A percentile compares a stretch with the other conserved stretches of the same genome.
Conservation (phyloP, 2,329 filamentous ascomycete species). For the Trichoderma sp. region DNA sequence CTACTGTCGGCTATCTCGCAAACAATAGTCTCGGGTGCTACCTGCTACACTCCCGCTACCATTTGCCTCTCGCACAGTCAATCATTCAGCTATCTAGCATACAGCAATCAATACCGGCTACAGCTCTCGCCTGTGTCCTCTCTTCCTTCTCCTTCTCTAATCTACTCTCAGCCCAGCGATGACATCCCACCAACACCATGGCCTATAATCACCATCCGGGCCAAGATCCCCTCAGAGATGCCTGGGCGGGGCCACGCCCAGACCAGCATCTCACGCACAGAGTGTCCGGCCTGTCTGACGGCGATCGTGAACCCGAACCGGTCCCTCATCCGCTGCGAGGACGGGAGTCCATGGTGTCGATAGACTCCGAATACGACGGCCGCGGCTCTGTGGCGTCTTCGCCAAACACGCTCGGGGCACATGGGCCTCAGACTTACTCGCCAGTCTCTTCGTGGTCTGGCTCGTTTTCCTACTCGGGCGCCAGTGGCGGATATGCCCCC, state of each 20-base stretch:
- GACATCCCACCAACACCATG: conserved; percentile 33
- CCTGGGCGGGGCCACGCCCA: conserved; percentile 26
- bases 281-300: conserved; percentile 40
- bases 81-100: neutral
- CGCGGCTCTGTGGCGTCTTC: conserved; percentile 25
- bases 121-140: neutral
- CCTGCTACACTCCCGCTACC: neutral
- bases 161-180: conserved; percentile 30
- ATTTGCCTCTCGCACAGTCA: neutral
- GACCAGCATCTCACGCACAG: conserved; percentile 35
- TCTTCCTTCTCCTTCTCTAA: neutral
- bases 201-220: conserved; percentile 36
- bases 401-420: conserved; percentile 23
- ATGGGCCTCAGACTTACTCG: conserved; percentile 29
- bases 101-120: neutral
- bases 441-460: conserved; percentile 32
- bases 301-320: conserved; percentile 29
- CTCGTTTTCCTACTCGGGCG: conserved; percentile 34
- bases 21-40: neutral
- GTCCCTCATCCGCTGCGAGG: conserved; percentile 34
- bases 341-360: conserved; percentile 29
- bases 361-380: conserved; percentile 25
- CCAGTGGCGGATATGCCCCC: conserved; percentile 33
- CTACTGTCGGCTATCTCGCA: neutral
- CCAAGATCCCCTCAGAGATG: conserved; percentile 34